phyloP scores from a whole-genome alignment of 768 basidiomycete genomes.

The Hemileccinum impolitum region DNA sequence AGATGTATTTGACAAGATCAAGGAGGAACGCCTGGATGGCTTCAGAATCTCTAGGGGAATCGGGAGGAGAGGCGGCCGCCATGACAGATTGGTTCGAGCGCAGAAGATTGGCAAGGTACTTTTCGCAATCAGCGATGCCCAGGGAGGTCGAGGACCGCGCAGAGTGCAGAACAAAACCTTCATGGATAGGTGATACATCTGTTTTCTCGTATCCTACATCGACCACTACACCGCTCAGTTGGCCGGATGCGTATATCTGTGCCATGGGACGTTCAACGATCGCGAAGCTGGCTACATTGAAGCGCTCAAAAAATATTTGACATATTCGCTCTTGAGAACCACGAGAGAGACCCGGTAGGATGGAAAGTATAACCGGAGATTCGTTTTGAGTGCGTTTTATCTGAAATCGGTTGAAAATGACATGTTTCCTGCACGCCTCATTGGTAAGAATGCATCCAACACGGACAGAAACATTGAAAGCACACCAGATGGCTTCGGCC shows the following conservation, averaged over 20 bases:
- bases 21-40: conserved; percentile 49
- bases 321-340: conserved; percentile 68
- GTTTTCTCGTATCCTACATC: conserved; percentile 78
- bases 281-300: conserved; percentile 82
- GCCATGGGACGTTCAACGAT: conserved; percentile 82
- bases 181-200: conserved; percentile 75
- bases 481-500: conserved; percentile 84
- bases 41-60: conserved; percentile 44
- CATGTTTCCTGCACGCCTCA: conserved; percentile 63
- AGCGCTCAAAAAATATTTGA: conserved; percentile 88
- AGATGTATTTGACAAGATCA: conserved; percentile 63
- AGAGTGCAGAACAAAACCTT: conserved; percentile 58
- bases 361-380: conserved; percentile 76
- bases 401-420: conserved; percentile 71
- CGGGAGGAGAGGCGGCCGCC: conserved; percentile 53
- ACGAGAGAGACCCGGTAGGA: conserved; percentile 63
- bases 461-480: background rate
- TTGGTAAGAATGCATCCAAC: conserved; percentile 4
- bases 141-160: conserved; percentile 56
- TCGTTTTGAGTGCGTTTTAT: conserved; percentile 84
- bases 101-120: conserved; percentile 71
- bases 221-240: conserved; percentile 70
- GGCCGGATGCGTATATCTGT: conserved; percentile 75
- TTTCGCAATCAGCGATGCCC: conserved; percentile 70
- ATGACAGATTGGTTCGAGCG: conserved; percentile 65